Evolutionary conservation across 2,329 filamentous ascomycete genomes (phyloP).

Genomic region (Ophiocordyceps unilateralis): DNA sequence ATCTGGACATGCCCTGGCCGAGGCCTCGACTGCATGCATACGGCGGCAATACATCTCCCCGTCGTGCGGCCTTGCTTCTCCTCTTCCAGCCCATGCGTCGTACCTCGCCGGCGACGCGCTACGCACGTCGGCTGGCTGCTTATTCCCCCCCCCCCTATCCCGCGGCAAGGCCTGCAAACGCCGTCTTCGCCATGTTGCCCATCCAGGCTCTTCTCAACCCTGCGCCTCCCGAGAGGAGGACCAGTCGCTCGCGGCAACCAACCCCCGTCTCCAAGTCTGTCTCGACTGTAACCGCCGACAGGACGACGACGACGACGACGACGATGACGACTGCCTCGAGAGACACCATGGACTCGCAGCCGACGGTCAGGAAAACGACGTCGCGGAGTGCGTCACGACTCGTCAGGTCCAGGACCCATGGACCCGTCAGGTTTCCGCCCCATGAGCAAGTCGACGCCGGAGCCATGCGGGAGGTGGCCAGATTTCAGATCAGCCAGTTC

Average conservation of each 20-base stretch:
- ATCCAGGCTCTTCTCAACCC: constrained; percentile 52
- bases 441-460: constrained; percentile 47
- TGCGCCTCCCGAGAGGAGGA: constrained; percentile 24
- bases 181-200: constrained; percentile 36
- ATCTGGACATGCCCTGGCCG: not conserved
- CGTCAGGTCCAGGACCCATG: constrained; percentile 44
- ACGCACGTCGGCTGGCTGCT: constrained; percentile 1
- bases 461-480: constrained; percentile 38
- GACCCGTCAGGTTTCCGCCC: constrained; percentile 55
- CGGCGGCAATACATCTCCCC: not conserved
- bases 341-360: not conserved
- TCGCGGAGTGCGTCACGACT: constrained; percentile 26
- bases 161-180: constrained; percentile 4
- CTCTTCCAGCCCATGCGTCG: not conserved
- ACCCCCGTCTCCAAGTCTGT: constrained; percentile 11
- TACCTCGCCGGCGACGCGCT: not conserved
- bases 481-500: constrained; percentile 49
- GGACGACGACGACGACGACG: no score
- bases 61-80: not conserved
- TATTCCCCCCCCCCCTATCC: not conserved
- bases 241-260: constrained; percentile 17
- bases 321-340: constrained; percentile 11
- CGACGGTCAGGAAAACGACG: not conserved
- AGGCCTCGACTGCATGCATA: not conserved
- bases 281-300: no score